phyloP scores from a whole-genome alignment of 129 eudicot species.

The Mikania micrantha region DNA sequence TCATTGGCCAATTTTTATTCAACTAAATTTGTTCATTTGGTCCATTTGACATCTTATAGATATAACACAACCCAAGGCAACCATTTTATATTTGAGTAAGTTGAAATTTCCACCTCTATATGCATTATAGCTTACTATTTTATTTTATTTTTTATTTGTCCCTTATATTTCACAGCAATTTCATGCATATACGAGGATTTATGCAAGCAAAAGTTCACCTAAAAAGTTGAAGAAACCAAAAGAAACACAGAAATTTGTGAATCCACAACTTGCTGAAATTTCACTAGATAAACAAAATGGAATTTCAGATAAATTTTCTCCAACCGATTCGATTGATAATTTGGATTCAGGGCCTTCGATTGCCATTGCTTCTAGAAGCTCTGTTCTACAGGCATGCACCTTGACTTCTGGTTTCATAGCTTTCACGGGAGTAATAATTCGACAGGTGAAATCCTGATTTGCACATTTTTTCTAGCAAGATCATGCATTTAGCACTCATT shows the following conservation, averaged over 20 bases:
- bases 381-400: slow-evolving; percentile 86
- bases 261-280: slow-evolving; percentile 24
- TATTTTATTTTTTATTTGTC: background rate
- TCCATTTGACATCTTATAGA: background rate
- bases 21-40: background rate
- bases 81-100: background rate
- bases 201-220: slow-evolving; percentile 43
- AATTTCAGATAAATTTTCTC: slow-evolving; percentile 1
- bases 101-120: background rate
- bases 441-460: slow-evolving; percentile 54
- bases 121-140: background rate
- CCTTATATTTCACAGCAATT: slow-evolving; percentile 22
- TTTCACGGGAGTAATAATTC: slow-evolving; percentile 50
- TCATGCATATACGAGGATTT: slow-evolving; percentile 32
- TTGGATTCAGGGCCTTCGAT: slow-evolving; percentile 28
- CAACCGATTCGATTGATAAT: slow-evolving; percentile 29
- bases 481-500: slow-evolving; percentile 1
- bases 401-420: slow-evolving; percentile 63
- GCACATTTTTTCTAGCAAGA: background rate
- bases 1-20: background rate
- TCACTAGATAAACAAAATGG: slow-evolving; percentile 26
- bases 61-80: background rate
- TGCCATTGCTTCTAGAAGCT: slow-evolving; percentile 51
- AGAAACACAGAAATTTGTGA: slow-evolving; percentile 21
- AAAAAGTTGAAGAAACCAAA: slow-evolving; percentile 44